A percentile compares a stretch with the other conserved stretches of the same genome.
Evolutionary conservation across 2,329 filamentous ascomycete species (phyloP).

Genomic region (Penicillium expansum): DNA sequence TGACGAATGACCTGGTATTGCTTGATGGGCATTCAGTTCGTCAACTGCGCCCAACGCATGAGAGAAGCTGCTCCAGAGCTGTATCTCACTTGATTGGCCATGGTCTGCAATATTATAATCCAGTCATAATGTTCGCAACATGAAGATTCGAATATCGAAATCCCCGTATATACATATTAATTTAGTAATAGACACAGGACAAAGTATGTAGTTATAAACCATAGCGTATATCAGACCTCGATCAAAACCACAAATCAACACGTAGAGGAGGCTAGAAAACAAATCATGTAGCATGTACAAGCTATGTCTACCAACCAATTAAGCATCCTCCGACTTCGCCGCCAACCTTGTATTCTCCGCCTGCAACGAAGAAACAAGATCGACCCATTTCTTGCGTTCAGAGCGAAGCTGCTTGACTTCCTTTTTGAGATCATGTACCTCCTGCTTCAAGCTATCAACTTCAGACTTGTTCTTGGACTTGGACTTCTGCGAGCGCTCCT

Average conservation of each 20-base stretch:
- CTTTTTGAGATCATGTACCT: slow-evolving; percentile 48
- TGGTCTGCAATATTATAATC: background rate
- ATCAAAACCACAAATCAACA: background rate
- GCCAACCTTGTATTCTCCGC: slow-evolving; percentile 55
- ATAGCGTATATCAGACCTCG: background rate
- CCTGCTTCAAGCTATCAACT: slow-evolving; percentile 48
- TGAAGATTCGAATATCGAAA: background rate
- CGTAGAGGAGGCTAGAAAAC: background rate
- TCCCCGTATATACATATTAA: background rate
- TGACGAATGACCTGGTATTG: background rate
- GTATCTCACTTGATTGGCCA: too few relatives aligned
- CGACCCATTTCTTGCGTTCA: slow-evolving; percentile 51
- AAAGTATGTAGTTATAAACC: background rate
- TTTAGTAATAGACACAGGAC: background rate
- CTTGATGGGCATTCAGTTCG: background rate
- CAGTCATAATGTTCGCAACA: background rate
- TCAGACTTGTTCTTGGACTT: slow-evolving; percentile 36
- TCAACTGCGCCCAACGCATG: background rate
- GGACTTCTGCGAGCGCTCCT: slow-evolving; percentile 44
- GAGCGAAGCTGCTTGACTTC: slow-evolving; percentile 49
- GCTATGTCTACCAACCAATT: background rate
- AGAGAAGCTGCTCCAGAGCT: background rate
- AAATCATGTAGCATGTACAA: background rate
- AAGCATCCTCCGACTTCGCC: slow-evolving; percentile 28
- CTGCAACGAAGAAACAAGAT: slow-evolving; percentile 56